A percentile compares a stretch with the other conserved stretches of the same genome.
Evolutionary conservation across 352 stramenopile species (phyloP).

Genomic region (Globisporangium perplexum): DNA sequence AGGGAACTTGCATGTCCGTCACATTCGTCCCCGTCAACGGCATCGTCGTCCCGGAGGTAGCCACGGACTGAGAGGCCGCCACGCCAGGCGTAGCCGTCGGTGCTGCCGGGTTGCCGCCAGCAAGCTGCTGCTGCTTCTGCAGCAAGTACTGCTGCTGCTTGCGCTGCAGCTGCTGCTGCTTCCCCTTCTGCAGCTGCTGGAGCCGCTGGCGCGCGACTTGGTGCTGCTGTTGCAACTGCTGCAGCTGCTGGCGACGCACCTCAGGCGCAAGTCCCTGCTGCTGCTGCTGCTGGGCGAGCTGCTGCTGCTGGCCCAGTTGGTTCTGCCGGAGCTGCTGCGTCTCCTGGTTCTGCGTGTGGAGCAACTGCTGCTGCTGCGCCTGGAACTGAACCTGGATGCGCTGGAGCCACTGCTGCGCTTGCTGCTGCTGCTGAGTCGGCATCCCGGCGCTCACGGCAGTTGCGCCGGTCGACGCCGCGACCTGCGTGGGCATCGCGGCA

Average conservation of each 20-base stretch:
- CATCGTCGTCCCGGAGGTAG: conserved; percentile 22
- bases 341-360: conserved; percentile 75
- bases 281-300: conserved; percentile 63
- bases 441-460: conserved; percentile 16
- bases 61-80: conserved; percentile 18
- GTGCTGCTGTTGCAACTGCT: conserved; percentile 76
- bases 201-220: conserved; percentile 55
- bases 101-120: conserved; percentile 13
- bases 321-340: conserved; percentile 70
- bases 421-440: conserved; percentile 44
- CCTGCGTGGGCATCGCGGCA: conserved; percentile 2
- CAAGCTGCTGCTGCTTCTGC: conserved; percentile 61
- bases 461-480: conserved; percentile 7
- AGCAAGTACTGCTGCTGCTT: conserved; percentile 79
- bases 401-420: conserved; percentile 78
- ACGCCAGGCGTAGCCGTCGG: conserved; percentile 25
- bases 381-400: conserved; percentile 81
- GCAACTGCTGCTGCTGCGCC: conserved; percentile 62
- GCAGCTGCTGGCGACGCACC: conserved; percentile 55
- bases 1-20: conserved; percentile 11
- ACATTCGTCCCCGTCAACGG: conserved; percentile 34
- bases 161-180: conserved; percentile 74
- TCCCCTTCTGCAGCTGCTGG: conserved; percentile 73
- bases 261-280: conserved; percentile 57
- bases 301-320: conserved; percentile 71